A percentile compares a stretch with the other conserved stretches of the same genome.
Conservation (phyloP, 805 yeast species). For the Tanozyma kutaoensis region DNA sequence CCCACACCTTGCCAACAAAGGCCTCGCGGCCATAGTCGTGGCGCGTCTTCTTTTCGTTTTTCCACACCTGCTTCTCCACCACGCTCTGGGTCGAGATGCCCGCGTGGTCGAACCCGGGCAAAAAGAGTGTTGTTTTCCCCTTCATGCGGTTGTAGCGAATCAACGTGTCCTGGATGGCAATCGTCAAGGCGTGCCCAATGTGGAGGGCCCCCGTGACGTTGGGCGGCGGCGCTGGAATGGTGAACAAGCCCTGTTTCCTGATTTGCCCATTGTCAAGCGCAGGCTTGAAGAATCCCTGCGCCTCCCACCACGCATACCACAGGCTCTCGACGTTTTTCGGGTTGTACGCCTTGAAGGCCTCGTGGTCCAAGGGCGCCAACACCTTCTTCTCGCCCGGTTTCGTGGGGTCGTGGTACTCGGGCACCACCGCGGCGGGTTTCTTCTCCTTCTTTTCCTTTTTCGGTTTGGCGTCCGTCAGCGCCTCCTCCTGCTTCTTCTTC, state of each 20-base stretch:
- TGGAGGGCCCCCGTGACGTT: slow-evolving; percentile 98
- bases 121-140: slow-evolving; percentile 83
- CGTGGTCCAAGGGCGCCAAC: slow-evolving; percentile 77
- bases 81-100: slow-evolving; percentile 99
- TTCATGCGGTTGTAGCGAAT: slow-evolving; percentile 94
- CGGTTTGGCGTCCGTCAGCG: slow-evolving; percentile 27
- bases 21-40: slow-evolving; percentile 92
- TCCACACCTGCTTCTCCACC: slow-evolving; percentile 93
- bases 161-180: slow-evolving; percentile 86
- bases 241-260: slow-evolving; percentile 74
- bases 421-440: slow-evolving; percentile 55
- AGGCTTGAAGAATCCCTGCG: slow-evolving; percentile 81
- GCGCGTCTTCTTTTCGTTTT: slow-evolving; percentile 75
- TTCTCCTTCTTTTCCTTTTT: slow-evolving; percentile 61
- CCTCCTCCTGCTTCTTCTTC: slow-evolving; percentile 42
- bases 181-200: slow-evolving; percentile 96
- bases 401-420: slow-evolving; percentile 81
- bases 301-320: slow-evolving; percentile 97
- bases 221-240: slow-evolving; percentile 98
- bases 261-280: slow-evolving; percentile 63
- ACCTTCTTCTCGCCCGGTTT: slow-evolving; percentile 84
- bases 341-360: slow-evolving; percentile 85
- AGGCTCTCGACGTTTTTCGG: slow-evolving; percentile 91
- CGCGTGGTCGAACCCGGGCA: slow-evolving; percentile 98
- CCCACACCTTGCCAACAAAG: slow-evolving; percentile 86